Conservation (phyloP, 306 rosid genomes). For the Comarum palustre region DNA sequence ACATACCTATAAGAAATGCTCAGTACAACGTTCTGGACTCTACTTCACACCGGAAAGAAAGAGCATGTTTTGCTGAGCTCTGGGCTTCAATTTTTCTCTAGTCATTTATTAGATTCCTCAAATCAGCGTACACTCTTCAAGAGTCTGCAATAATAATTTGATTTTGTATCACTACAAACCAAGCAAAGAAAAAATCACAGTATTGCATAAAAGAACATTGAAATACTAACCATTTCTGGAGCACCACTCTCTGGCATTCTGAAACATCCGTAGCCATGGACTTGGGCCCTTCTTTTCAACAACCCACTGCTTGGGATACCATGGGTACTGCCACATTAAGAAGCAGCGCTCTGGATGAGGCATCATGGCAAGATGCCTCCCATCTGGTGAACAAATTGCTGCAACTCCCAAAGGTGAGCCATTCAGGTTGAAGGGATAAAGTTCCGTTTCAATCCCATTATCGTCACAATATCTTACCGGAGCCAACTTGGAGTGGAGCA, state of each 20-base stretch:
- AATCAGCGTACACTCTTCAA: not conserved
- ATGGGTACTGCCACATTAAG: slow-evolving; percentile 92
- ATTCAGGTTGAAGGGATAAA: slow-evolving; percentile 77
- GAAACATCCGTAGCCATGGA: slow-evolving; percentile 90
- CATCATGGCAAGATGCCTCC: slow-evolving; percentile 95
- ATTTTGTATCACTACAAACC: not conserved
- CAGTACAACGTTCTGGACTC: not conserved
- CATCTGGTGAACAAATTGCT: slow-evolving; percentile 88
- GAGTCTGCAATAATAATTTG: not conserved
- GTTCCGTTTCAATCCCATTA: slow-evolving; percentile 70
- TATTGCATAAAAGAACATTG: not conserved
- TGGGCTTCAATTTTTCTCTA: not conserved
- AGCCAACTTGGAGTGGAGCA: slow-evolving; percentile 61
- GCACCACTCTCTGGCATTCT: slow-evolving; percentile 52
- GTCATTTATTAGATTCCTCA: not conserved
- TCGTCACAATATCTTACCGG: slow-evolving; percentile 85
- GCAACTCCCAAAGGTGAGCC: slow-evolving; percentile 90
- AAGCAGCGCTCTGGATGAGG: slow-evolving; percentile 98
- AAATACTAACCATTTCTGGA: slow-evolving; percentile 20
- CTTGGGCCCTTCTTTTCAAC: slow-evolving; percentile 81
- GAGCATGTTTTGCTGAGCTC: not conserved
- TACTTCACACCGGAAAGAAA: not conserved
- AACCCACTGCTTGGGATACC: slow-evolving; percentile 86
- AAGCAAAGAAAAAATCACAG: not conserved
- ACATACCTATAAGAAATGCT: not conserved